phyloP scores from a whole-genome alignment of 1,284 basidiomycete species.

The Cryptococcus sp. region DNA sequence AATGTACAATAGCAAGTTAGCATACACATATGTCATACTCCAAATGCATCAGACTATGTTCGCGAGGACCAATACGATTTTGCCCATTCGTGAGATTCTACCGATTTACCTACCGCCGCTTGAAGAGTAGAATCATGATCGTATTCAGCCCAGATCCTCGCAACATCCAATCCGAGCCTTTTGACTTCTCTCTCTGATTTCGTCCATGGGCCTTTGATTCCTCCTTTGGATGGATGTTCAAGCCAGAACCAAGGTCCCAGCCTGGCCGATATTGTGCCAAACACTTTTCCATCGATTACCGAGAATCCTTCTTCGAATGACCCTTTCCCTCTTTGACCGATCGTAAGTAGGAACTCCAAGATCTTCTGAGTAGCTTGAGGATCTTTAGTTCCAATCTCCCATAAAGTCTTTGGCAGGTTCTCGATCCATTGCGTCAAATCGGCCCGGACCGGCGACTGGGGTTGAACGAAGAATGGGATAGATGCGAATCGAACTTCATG shows the following conservation, averaged over 20 bases:
- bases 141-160: slow-evolving; percentile 27
- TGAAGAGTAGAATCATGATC: slow-evolving; percentile 8
- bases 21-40: not conserved
- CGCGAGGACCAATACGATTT: not conserved
- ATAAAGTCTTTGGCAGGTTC: slow-evolving; percentile 71
- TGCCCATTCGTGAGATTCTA: not conserved
- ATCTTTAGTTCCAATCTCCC: slow-evolving; percentile 70
- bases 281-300: slow-evolving; percentile 10
- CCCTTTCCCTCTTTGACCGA: slow-evolving; percentile 21
- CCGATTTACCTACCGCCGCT: not conserved
- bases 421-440: slow-evolving; percentile 47
- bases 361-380: slow-evolving; percentile 58
- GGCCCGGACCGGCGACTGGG: slow-evolving; percentile 17
- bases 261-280: slow-evolving; percentile 31
- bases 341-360: slow-evolving; percentile 21
- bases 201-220: slow-evolving; percentile 66
- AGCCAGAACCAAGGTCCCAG: slow-evolving; percentile 73
- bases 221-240: slow-evolving; percentile 63
- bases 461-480: slow-evolving; percentile 40
- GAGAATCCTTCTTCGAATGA: slow-evolving; percentile 16
- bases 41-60: no score
- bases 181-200: slow-evolving; percentile 55
- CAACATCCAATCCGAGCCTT: slow-evolving; percentile 55
- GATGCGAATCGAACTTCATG: slow-evolving; percentile 36
- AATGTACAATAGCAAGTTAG: no score